Evolutionary conservation across 257 asterid genomes (phyloP).

Genomic region (Mitragyna speciosa): DNA sequence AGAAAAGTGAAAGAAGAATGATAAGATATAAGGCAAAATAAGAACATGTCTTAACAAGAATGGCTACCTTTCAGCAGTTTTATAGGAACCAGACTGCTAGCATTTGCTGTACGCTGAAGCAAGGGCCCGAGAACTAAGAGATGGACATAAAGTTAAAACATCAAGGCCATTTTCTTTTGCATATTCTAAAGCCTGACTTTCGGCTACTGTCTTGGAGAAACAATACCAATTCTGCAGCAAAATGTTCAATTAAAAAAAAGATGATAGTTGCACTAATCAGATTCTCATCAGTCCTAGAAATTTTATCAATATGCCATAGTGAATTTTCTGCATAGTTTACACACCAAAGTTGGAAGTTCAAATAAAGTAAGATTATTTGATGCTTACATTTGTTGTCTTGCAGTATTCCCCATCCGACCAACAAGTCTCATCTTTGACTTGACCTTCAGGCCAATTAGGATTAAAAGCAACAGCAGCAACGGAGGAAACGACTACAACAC

Average conservation of each 20-base stretch:
- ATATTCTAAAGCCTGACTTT: conserved; percentile 61
- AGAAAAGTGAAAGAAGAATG: too few species aligned
- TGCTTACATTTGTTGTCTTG: conserved; percentile 57
- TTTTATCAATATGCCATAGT: not conserved
- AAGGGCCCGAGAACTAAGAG: conserved; percentile 65
- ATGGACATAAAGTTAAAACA: conserved; percentile 58
- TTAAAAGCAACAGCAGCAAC: conserved; percentile 48
- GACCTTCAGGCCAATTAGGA: conserved; percentile 66
- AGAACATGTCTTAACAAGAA: too few species aligned
- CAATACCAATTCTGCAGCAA: conserved; percentile 76
- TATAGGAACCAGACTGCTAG: conserved; percentile 59
- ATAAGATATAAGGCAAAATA: too few species aligned
- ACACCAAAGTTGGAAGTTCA: not conserved
- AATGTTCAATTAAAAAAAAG: not conserved
- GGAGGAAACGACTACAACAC: conserved; percentile 72
- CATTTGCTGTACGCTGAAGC: conserved; percentile 54
- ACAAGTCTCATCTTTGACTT: conserved; percentile 58
- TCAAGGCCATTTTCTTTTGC: conserved; percentile 56
- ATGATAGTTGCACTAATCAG: not conserved
- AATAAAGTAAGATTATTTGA: not conserved
- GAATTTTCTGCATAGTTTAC: not conserved
- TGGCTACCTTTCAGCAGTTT: conserved; percentile 64
- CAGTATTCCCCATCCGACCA: conserved; percentile 88
- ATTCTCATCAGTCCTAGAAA: not conserved
- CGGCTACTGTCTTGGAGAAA: conserved; percentile 72